phyloP scores from a whole-genome alignment of 1,284 basidiomycete genomes.

The Schizopora paradoxa region DNA sequence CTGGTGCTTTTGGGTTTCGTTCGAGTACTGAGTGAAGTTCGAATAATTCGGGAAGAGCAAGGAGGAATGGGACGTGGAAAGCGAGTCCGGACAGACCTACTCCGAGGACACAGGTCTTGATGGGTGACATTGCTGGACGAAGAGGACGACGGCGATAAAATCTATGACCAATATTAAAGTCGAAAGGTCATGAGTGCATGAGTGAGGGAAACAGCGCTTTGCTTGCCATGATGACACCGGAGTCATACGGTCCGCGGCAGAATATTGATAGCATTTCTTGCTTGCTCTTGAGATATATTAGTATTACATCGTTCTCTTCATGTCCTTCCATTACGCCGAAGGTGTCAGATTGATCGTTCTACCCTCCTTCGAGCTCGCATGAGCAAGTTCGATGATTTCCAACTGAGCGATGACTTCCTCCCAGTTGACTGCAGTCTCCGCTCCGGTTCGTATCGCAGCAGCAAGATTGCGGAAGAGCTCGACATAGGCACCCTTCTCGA shows the following conservation, averaged over 20 bases:
- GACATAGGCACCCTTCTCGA: constrained; percentile 52
- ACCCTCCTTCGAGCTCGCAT: not conserved
- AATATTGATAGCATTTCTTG: no score
- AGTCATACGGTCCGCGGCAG: no score
- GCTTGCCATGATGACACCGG: no score
- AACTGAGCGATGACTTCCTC: constrained; percentile 63
- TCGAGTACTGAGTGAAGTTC: constrained; percentile 63
- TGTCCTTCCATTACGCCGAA: no score
- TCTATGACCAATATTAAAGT: no score
- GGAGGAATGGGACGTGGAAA: constrained; percentile 77
- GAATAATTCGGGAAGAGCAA: constrained; percentile 70
- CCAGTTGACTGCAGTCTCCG: constrained; percentile 59
- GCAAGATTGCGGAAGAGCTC: constrained; percentile 64
- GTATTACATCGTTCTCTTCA: no score
- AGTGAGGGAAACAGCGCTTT: no score
- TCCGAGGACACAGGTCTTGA: constrained; percentile 69
- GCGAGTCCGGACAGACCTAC: constrained; percentile 71
- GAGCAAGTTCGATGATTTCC: constrained; percentile 55
- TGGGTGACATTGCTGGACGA: constrained; percentile 45
- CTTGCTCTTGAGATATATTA: no score
- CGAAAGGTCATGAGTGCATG: no score
- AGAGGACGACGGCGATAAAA: no score
- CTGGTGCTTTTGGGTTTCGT: constrained; percentile 50
- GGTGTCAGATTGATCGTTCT: no score
- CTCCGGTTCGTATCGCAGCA: constrained; percentile 50